Evolutionary conservation across 495 filamentous ascomycete genomes (phyloP), one percentile per base, ranked within the genome.

Genomic region (Xylaria scruposa): DNA sequence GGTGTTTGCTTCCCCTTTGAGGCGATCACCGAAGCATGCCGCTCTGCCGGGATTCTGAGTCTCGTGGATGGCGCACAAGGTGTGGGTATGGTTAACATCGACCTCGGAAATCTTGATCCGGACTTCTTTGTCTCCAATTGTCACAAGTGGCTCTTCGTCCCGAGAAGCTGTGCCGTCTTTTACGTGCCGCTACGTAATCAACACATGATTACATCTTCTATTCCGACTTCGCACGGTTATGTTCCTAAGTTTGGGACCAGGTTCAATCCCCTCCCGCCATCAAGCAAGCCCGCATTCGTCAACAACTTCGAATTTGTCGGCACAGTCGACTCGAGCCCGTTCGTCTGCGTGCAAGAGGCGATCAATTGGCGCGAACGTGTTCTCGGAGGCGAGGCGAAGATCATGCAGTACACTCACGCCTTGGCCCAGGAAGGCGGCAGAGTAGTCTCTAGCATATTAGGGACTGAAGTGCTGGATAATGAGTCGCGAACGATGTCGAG

Each of bases 81-180:
- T 4, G 82, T 95, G 19, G 94, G 94, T 0, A 89, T 93, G 67
- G 84, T 95, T 44, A 83, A 83, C 15, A 78, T 97, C 19, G 86
- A 93, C 76, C 81, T 95, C 56, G 77, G 80, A 6, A 78, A 75
- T 44, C 78, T 94, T 24, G 83, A 89, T 46, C 88, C 91, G 1
- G 93, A 97, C 77, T 96, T 97, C 79, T 90, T 94, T 73, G 85
- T 92, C 19, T 89, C 83, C 38, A 96, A 95, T 73, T 90, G 86
- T 68, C 91, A 95, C 80, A 97, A 95, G 83, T 97, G 94, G 94
- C 88, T 97, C 15, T 91, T 87, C 74, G 87, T 88, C n/a, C 94
- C 94, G 10, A 88, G 94, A 64, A 87, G 87, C 65, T 92, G 89
- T 72, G 92, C 93, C 1, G 81, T 93, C 4, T 86, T 97, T 71